A percentile compares a stretch with the other conserved stretches of the same genome.
Conservation (phyloP, 2,329 filamentous ascomycete species). For the Fusarium sp. region DNA sequence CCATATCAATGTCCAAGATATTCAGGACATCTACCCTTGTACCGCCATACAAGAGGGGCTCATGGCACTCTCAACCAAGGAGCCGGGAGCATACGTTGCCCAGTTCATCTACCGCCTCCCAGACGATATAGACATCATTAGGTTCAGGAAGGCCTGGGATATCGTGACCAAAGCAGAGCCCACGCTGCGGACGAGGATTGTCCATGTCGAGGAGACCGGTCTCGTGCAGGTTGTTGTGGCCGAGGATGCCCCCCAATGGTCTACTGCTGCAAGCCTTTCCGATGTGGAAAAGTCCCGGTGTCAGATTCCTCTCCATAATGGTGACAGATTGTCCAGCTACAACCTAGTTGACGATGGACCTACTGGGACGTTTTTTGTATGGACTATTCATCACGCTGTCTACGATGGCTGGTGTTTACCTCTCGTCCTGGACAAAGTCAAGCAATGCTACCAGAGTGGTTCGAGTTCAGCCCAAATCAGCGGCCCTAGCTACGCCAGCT, state of each 20-base stretch:
- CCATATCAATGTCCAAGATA: neutral
- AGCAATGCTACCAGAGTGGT: conserved; percentile 23
- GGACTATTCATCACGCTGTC: conserved; percentile 45
- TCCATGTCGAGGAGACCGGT: conserved; percentile 29
- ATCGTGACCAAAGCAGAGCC: conserved; percentile 19
- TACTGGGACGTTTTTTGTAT: conserved; percentile 26
- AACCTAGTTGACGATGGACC: neutral
- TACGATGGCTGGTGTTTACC: conserved; percentile 47
- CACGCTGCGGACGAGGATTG: conserved; percentile 36
- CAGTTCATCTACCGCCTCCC: conserved; percentile 35
- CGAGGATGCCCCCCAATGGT: conserved; percentile 26
- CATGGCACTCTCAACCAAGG: conserved; percentile 34
- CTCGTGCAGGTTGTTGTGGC: conserved; percentile 34
- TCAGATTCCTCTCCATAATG: conserved; percentile 24
- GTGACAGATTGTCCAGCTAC: conserved; percentile 22
- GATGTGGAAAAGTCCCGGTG: conserved; percentile 3
- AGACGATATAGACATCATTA: conserved; percentile 1
- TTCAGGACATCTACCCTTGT: conserved; percentile 38
- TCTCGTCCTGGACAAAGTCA: conserved; percentile 37
- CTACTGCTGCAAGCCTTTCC: neutral
- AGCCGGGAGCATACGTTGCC: conserved; percentile 37
- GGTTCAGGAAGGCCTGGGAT: conserved; percentile 34
- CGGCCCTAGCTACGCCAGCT: conserved; percentile 19
- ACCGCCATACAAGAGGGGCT: conserved; percentile 40
- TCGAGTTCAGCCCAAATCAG: neutral